Base-by-base conservation (phyloP, 2,329 filamentous ascomycete species). In the Xylariaceae sp. region DNA sequence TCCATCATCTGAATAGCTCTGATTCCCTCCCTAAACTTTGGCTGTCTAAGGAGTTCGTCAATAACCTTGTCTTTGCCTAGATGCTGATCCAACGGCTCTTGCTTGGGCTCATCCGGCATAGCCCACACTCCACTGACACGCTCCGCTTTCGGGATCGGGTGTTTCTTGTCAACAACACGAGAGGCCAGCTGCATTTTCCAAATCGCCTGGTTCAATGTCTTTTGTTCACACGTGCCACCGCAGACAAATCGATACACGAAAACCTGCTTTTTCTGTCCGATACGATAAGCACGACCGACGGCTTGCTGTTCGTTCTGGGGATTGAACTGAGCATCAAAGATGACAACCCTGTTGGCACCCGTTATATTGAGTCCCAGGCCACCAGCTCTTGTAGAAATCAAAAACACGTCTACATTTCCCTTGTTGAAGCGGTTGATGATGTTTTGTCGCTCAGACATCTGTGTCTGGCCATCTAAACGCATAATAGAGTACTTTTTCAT, bases 301-400 rank as follows among this genome's bases (percentile, higher is more conserved):
- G 92, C 92, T 73, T 97, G 92, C 67, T 92, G 87, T 72, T 96
- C 92, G 69, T 87, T 80, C 4, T 86, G 82, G 0, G 92, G 92
- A 64, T 92, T 94, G 75, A 87, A 96, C 61, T 81, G 80, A 68
- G 88, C 90, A 71, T 97, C 92, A 58, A 95, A 88, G 17, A 97
- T 88, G 17, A 97, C 82, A 1, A 96, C 89, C 17, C 92, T 84
- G 70, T 92, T 96, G 1, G 92, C 92, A 1, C 88, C 87, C 47
- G 84, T 83, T 10, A 97, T 88, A 61, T 97, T 97, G 53, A 96
- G 78, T 0, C 92, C 92, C 1, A 92, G 76, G 0, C 91, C 90
- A 18, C 92, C 92, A 7, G 92, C 90, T 61, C 74, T 85, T 0
- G 91, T 96, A 0, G 91, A 96, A 58, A 96, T 91, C 1, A 97